These are phyloP conservation scores for Pachysandra terminalis DNA, from an alignment of 164 flowering plant species.

Conservation along the genomic window DNA sequence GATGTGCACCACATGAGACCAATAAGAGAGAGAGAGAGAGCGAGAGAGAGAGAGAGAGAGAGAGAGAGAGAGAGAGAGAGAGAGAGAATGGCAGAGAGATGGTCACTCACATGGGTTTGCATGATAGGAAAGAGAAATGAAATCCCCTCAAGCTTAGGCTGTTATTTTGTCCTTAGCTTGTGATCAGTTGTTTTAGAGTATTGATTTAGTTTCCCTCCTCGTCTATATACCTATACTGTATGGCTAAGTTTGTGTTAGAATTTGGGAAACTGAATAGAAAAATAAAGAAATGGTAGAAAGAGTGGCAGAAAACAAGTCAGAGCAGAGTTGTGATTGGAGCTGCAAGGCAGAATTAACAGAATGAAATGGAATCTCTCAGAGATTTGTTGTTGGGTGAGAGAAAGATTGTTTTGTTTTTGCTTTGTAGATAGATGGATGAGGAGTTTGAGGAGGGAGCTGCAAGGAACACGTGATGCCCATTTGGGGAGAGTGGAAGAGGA, in stretches of 20 bases:
- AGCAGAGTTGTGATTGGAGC: slow-evolving; percentile 6
- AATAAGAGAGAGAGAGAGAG: not conserved
- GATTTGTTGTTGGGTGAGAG: too few relatives aligned
- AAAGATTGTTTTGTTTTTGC: too few relatives aligned
- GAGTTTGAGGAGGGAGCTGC: not conserved
- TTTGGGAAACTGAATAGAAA: not conserved
- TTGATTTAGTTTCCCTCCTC: too few relatives aligned
- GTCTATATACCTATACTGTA: too few relatives aligned
- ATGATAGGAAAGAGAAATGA: not conserved
- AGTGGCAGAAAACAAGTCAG: too few relatives aligned
- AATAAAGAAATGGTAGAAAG: not conserved
- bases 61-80: too few relatives aligned
- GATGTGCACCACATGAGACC: not conserved
- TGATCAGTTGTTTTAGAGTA: too few relatives aligned
- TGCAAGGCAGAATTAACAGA: slow-evolving; percentile 5
- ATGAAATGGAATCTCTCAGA: not conserved
- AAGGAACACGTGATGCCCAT: slow-evolving; percentile 18
- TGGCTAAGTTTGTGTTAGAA: too few relatives aligned
- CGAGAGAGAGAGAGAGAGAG: too few relatives aligned
- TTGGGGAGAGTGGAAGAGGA: slow-evolving; percentile 9
- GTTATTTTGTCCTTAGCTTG: not conserved
- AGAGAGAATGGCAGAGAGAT: too few relatives aligned
- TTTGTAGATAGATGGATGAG: too few relatives aligned
- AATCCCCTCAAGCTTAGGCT: not conserved
- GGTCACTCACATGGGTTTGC: not conserved